Evolutionary conservation across 176 grass and related monocot species (phyloP).

Genomic region (Pontederia crassipes): DNA sequence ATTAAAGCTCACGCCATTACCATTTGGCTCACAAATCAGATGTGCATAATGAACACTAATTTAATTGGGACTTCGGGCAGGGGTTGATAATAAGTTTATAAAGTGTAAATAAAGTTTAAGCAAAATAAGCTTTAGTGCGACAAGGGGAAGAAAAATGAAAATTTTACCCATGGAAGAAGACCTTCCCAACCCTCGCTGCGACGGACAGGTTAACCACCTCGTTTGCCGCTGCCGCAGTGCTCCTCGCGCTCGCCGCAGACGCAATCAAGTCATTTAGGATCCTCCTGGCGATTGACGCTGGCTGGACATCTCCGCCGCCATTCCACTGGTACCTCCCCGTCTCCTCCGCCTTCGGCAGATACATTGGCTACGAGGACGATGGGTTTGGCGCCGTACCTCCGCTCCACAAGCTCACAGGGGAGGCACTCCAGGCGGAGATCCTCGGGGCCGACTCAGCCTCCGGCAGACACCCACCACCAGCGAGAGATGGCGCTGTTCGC

Average conservation of each 20-base stretch:
- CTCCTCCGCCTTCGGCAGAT: too few relatives aligned
- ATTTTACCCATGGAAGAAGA: slow-evolving; percentile 26
- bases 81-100: too few relatives aligned
- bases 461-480: slow-evolving; percentile 28
- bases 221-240: not conserved
- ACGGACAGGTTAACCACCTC: slow-evolving; percentile 13
- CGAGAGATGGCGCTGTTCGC: slow-evolving; percentile 16
- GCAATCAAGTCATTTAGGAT: slow-evolving; percentile 13
- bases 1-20: too few relatives aligned
- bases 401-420: slow-evolving; percentile 13
- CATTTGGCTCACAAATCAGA: too few relatives aligned
- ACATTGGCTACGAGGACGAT: not conserved
- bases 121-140: not conserved
- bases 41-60: too few relatives aligned
- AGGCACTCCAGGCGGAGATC: slow-evolving; percentile 9
- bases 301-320: slow-evolving; percentile 8
- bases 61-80: too few relatives aligned
- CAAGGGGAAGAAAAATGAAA: not conserved
- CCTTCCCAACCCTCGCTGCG: slow-evolving; percentile 22
- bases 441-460: not conserved
- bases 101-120: not conserved
- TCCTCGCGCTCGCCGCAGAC: slow-evolving; percentile 10
- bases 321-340: not conserved
- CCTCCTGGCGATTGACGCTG: slow-evolving; percentile 18
- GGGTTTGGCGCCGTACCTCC: slow-evolving; percentile 14